Conservation (phyloP, 73 alveolate genomes). For the Blepharisma stoltei region DNA sequence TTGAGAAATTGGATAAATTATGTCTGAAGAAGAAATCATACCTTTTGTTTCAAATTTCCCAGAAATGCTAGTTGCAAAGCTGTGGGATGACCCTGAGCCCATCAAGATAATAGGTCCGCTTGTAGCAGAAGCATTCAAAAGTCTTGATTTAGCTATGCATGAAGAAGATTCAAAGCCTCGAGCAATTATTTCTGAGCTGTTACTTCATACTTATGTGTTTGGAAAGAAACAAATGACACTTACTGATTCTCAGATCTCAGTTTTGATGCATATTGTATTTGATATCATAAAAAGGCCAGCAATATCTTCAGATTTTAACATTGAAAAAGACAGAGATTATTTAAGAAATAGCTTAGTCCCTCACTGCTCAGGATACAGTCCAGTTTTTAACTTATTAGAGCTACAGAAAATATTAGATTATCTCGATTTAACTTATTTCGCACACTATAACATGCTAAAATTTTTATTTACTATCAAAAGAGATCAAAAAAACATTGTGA, state of each 20-base stretch:
- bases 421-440: constrained; percentile 9
- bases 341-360: neutral
- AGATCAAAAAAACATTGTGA: neutral
- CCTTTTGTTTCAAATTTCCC: neutral
- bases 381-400: neutral
- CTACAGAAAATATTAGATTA: neutral
- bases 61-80: neutral
- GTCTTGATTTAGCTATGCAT: neutral
- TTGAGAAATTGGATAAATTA: too few relatives aligned
- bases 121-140: neutral
- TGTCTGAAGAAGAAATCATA: too few relatives aligned
- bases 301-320: neutral
- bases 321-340: neutral
- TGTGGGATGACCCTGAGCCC: neutral
- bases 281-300: neutral
- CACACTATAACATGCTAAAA: neutral
- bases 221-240: neutral
- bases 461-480: neutral
- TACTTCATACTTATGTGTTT: neutral
- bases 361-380: neutral
- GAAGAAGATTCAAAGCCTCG: constrained; percentile 16
- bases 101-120: neutral
- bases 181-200: neutral
- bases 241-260: neutral
- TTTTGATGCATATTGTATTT: constrained; percentile 5